These are phyloP conservation scores for Strobilomyces confusus DNA, from an alignment of 768 basidiomycete species.

Conservation along the genomic window DNA sequence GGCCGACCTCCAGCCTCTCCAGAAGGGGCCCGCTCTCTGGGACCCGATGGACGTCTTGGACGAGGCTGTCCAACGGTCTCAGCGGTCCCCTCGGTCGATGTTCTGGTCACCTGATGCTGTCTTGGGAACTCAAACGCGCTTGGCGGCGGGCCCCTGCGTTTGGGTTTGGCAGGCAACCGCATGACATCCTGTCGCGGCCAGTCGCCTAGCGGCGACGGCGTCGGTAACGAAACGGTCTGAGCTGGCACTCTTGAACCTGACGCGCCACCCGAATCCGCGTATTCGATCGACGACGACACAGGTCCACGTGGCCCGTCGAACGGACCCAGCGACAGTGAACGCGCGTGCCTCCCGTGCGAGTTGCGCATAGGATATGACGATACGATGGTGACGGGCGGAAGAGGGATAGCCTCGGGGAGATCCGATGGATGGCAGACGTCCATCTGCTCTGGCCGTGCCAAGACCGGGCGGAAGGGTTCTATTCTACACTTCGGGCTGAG, in stretches of 20 bases:
- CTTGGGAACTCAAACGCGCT: slow-evolving; percentile 25
- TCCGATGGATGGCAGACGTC: slow-evolving; percentile 7
- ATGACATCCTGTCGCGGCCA: slow-evolving; percentile 49
- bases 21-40: slow-evolving; percentile 22
- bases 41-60: slow-evolving; percentile 32
- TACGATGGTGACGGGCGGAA: slow-evolving; percentile 17
- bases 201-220: slow-evolving; percentile 46
- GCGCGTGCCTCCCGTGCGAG: slow-evolving; percentile 1
- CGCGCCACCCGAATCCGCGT: slow-evolving; percentile 29
- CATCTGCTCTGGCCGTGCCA: slow-evolving; percentile 20
- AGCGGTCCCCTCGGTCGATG: slow-evolving; percentile 6
- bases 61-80: slow-evolving; percentile 18
- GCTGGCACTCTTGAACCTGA: slow-evolving; percentile 4
- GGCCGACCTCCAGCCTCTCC: slow-evolving; percentile 18
- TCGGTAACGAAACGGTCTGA: slow-evolving; percentile 19
- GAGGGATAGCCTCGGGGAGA: slow-evolving; percentile 25
- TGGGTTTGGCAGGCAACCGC: slow-evolving; percentile 22
- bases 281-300: slow-evolving; percentile 31
- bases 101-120: not conserved
- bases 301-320: slow-evolving; percentile 7
- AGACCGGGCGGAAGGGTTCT: slow-evolving; percentile 40
- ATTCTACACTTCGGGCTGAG: slow-evolving; percentile 43
- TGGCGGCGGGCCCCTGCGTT: slow-evolving; percentile 12
- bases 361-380: slow-evolving; percentile 15
- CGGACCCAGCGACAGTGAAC: slow-evolving; percentile 11